These are phyloP conservation scores for Entomortierella parvispora DNA, from an alignment of 192 early-diverging fungal species.

Conservation along the genomic window DNA sequence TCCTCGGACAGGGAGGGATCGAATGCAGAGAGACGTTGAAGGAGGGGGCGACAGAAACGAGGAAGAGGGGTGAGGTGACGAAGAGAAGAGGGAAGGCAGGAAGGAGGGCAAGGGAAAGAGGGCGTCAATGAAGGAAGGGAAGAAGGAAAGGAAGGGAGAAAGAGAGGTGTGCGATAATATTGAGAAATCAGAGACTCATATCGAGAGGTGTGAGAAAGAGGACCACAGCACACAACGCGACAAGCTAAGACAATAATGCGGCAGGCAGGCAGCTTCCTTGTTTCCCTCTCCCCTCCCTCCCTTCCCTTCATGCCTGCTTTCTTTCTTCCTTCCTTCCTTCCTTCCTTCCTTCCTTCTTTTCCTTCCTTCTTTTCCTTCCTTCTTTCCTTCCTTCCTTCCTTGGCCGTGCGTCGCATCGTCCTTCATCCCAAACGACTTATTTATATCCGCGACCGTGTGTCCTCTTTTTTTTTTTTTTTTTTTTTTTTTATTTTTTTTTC, in stretches of 20 bases:
- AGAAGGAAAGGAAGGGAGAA: not conserved
- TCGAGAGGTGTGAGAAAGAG: not conserved
- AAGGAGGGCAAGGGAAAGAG: not conserved
- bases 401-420: not conserved
- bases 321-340: not conserved
- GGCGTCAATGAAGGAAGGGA: not conserved
- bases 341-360: not conserved
- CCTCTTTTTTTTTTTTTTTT: no score
- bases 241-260: no score
- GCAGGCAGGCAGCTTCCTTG: no score
- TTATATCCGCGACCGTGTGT: no score
- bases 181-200: not conserved
- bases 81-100: not conserved
- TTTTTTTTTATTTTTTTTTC: no score
- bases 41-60: not conserved
- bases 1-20: not conserved
- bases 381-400: not conserved
- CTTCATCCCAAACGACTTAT: no score
- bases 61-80: not conserved
- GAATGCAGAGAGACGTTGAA: not conserved
- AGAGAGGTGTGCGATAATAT: not conserved
- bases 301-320: no score
- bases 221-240: not conserved
- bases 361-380: not conserved
- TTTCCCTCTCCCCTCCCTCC: no score